phyloP scores from a whole-genome alignment of 805 yeast genomes.

The Candida railenensis region DNA sequence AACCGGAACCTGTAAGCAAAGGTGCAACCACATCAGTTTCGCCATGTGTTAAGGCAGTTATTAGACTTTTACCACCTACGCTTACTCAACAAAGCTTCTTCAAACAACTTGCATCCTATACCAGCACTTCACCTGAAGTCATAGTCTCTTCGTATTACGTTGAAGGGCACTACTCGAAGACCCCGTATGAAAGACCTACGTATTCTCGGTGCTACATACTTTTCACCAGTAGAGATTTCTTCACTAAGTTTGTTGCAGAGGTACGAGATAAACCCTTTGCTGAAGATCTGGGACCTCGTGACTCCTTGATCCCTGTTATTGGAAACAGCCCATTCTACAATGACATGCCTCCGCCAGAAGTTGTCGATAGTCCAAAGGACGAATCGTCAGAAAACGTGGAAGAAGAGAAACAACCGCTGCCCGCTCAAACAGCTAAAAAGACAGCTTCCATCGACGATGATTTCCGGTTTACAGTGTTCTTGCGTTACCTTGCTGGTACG shows the following conservation, averaged over 20 bases:
- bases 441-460: background rate
- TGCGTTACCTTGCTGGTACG: background rate
- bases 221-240: conserved; percentile 25
- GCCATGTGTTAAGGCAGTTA: conserved; percentile 27
- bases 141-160: conserved; percentile 33
- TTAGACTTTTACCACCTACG: conserved; percentile 46
- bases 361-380: conserved; percentile 12
- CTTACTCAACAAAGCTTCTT: conserved; percentile 27
- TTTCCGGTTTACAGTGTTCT: background rate
- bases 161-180: conserved; percentile 37
- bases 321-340: conserved; percentile 29
- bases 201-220: conserved; percentile 42
- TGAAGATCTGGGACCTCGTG: conserved; percentile 20
- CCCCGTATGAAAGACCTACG: conserved; percentile 38
- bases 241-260: conserved; percentile 25
- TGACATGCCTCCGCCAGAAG: conserved; percentile 20
- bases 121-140: conserved; percentile 13
- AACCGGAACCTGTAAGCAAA: conserved; percentile 2
- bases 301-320: conserved; percentile 31
- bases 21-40: too few species aligned
- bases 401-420: background rate
- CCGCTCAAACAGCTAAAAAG: background rate
- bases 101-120: conserved; percentile 12
- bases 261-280: conserved; percentile 18
- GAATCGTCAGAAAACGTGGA: background rate